Evolutionary conservation across 495 filamentous ascomycete genomes (phyloP), one percentile per base, ranked within the genome.

Genomic region (Chaetomidium leptoderma): DNA sequence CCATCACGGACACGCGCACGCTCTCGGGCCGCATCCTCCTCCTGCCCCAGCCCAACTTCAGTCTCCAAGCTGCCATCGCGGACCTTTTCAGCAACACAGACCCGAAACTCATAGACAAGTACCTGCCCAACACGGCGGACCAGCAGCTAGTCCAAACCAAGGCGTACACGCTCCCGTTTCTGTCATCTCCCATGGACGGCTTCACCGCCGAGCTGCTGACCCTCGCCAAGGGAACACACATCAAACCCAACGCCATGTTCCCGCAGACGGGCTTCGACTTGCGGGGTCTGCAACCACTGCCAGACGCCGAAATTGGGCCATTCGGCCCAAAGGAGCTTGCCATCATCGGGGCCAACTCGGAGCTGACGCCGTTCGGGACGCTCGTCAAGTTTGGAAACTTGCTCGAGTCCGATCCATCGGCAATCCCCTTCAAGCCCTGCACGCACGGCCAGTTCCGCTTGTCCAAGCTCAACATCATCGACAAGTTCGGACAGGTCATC

Each of bases 401-500:
- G n/a, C n/a, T n/a, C 13, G 16, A 17, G 8, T 40, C 37, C 37
- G 10, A 7, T 10, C 19, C 11, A 14, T 29, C 17, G 0, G 21
- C 36, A 19, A 13, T 17, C 27, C 60, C 69, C 0, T 78, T 81
- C 53, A 78, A 79, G 62, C 72, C 72, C 1, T 74, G 64, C 21
- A 77, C 74, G 0, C 78, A 81, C 56, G 78, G 78, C 7, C 78
- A 80, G 50, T 61, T 78, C 69, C 71, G 50, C 32, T 76, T 83
- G 58, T 65, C 64, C 1, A 72, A 71, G 23, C 58, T 83, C n/a
- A 81, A 81, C 57, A 72, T 78, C 45, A 63, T 82, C 27, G 79
- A 82, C 60, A 80, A 80, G 55, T 81, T 82, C 40, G 79, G 80
- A 0, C 78, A 81, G 54, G 73, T 65, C 1, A 58, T 77, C 10